A percentile compares a stretch with the other conserved stretches of the same genome.
phyloP scores from a whole-genome alignment of 352 stramenopile species.

The Plasmopara halstedii region DNA sequence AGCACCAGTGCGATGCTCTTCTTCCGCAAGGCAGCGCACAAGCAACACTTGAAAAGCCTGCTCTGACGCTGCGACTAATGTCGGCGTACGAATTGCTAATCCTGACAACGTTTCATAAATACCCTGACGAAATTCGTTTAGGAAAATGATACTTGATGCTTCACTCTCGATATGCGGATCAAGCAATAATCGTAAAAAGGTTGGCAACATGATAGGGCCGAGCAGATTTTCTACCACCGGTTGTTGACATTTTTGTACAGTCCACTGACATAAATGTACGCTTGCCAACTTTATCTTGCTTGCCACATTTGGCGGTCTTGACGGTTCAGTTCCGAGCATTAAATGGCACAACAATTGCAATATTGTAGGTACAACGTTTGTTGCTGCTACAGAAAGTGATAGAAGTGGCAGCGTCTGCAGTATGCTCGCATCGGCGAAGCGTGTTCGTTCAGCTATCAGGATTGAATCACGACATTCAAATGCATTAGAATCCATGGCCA shows the following conservation, averaged over 20 bases:
- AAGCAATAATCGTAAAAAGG: slow-evolving; percentile 53
- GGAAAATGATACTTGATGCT: slow-evolving; percentile 29
- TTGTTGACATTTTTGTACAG: slow-evolving; percentile 40
- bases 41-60: slow-evolving; percentile 73
- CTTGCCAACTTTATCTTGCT: slow-evolving; percentile 62
- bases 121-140: slow-evolving; percentile 46
- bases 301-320: slow-evolving; percentile 35
- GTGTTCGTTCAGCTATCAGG: slow-evolving; percentile 39
- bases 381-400: slow-evolving; percentile 37
- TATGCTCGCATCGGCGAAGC: slow-evolving; percentile 49
- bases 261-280: slow-evolving; percentile 50
- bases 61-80: slow-evolving; percentile 39
- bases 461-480: slow-evolving; percentile 34
- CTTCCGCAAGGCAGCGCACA: slow-evolving; percentile 50
- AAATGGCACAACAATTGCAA: slow-evolving; percentile 69
- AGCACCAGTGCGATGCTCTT: slow-evolving; percentile 34
- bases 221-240: slow-evolving; percentile 41
- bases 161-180: slow-evolving; percentile 53
- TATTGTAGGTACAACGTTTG: slow-evolving; percentile 53
- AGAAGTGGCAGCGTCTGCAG: slow-evolving; percentile 45
- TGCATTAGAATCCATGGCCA: slow-evolving; percentile 26
- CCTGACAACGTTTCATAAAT: slow-evolving; percentile 55
- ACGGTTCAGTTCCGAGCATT: slow-evolving; percentile 56
- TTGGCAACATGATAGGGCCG: slow-evolving; percentile 61
- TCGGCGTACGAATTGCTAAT: slow-evolving; percentile 30